A percentile compares a stretch with the other conserved stretches of the same genome.
Evolutionary conservation across 73 alveolate genomes (phyloP).

Genomic region (Breviolum minutum): DNA sequence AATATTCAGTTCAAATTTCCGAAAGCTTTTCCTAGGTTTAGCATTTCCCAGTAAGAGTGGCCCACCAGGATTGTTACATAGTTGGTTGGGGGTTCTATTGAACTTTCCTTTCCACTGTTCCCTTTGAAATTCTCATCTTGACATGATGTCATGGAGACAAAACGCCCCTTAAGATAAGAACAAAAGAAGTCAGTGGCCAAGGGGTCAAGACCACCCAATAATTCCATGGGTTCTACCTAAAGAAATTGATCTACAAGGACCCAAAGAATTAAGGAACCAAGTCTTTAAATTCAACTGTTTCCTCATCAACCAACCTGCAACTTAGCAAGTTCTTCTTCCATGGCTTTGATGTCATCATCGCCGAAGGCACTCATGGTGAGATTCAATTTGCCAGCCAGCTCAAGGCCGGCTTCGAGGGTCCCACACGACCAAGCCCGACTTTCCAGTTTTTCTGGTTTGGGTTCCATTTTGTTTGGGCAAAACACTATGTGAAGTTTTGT

Average conservation of each 20-base stretch:
- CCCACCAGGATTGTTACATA: too few species aligned
- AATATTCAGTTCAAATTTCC: too few species aligned
- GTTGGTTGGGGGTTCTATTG: too few species aligned
- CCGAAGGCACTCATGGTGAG: background rate
- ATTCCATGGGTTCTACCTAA: too few species aligned
- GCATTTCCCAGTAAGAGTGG: too few species aligned
- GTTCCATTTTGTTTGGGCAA: background rate
- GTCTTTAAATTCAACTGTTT: background rate
- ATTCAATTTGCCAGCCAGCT: background rate
- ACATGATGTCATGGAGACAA: background rate
- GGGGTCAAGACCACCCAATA: too few species aligned
- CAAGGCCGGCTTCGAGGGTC: background rate
- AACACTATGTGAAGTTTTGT: too few species aligned
- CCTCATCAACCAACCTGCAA: background rate
- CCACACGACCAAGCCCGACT: background rate
- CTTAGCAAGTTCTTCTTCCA: background rate
- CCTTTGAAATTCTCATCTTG: too few species aligned
- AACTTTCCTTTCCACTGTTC: too few species aligned
- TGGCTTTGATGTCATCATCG: background rate
- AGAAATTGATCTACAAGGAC: too few species aligned
- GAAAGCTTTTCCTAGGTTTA: too few species aligned
- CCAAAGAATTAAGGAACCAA: background rate
- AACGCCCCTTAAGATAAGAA: too few species aligned
- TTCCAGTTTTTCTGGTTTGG: background rate
- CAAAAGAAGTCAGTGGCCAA: background rate